These are phyloP conservation scores for Teunomyces panamensis DNA, from an alignment of 805 yeast genomes.

Conservation along the genomic window DNA sequence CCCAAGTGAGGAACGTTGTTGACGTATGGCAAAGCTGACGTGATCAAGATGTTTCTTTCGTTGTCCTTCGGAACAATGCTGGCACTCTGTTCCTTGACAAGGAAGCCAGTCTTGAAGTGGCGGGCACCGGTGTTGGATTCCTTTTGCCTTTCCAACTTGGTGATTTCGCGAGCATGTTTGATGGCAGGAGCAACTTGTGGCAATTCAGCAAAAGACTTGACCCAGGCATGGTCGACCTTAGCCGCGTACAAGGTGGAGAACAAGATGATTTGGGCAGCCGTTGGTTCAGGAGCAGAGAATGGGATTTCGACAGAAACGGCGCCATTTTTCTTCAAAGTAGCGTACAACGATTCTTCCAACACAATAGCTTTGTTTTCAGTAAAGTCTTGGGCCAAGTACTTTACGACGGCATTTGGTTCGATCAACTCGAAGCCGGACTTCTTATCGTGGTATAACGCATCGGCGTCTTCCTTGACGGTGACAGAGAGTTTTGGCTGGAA, in stretches of 20 bases:
- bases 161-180: slow-evolving; percentile 42
- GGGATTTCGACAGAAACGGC: slow-evolving; percentile 15
- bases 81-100: slow-evolving; percentile 28
- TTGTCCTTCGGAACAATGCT: slow-evolving; percentile 56
- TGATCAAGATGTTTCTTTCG: slow-evolving; percentile 80
- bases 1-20: slow-evolving; percentile 99
- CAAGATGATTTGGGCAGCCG: slow-evolving; percentile 55
- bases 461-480: slow-evolving; percentile 19
- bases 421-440: slow-evolving; percentile 45
- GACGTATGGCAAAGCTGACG: slow-evolving; percentile 97
- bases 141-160: slow-evolving; percentile 41
- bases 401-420: slow-evolving; percentile 70
- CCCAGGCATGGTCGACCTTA: slow-evolving; percentile 33
- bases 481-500: slow-evolving; percentile 13
- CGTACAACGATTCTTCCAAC: slow-evolving; percentile 39
- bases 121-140: slow-evolving; percentile 40
- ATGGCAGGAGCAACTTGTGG: slow-evolving; percentile 46
- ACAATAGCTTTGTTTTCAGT: slow-evolving; percentile 27
- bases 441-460: slow-evolving; percentile 31
- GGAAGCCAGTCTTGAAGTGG: slow-evolving; percentile 28
- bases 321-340: slow-evolving; percentile 35
- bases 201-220: slow-evolving; percentile 33
- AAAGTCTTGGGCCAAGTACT: slow-evolving; percentile 56
- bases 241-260: slow-evolving; percentile 51
- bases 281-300: slow-evolving; percentile 23